Conservation (phyloP, 2,329 filamentous ascomycete species). For the Talaromyces sp. region DNA sequence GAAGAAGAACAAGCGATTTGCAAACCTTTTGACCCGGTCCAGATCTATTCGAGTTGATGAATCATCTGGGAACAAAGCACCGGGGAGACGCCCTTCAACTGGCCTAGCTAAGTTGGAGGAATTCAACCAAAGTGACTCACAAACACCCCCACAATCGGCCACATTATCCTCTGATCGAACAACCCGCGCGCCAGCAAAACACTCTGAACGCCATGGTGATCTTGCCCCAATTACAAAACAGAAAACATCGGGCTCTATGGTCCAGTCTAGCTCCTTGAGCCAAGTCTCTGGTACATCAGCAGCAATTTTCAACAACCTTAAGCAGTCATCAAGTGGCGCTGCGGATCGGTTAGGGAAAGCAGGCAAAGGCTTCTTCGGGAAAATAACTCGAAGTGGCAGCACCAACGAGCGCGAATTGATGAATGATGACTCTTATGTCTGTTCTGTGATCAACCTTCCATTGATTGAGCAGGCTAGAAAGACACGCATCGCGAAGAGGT, state of each 20-base stretch:
- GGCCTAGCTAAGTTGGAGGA: conserved; percentile 44
- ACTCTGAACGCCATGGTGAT: conserved; percentile 64
- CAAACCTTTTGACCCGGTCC: conserved; percentile 47
- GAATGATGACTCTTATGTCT: conserved; percentile 80
- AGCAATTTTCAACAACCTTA: conserved; percentile 72
- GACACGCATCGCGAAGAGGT: conserved; percentile 85
- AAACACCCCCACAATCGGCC: conserved; percentile 49
- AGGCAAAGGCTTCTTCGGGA: conserved; percentile 80
- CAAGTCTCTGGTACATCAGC: conserved; percentile 59
- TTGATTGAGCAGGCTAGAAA: conserved; percentile 86
- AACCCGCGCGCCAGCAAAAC: conserved; percentile 55
- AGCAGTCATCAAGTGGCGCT: conserved; percentile 71
- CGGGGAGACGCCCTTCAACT: conserved; percentile 43
- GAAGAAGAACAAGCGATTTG: conserved; percentile 51
- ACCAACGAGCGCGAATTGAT: conserved; percentile 68
- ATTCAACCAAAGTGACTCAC: conserved; percentile 30
- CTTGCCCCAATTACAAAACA: conserved; percentile 38
- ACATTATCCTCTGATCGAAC: conserved; percentile 68
- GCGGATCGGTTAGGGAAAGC: conserved; percentile 72
- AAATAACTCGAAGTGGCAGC: conserved; percentile 70
- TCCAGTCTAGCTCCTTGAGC: conserved; percentile 50
- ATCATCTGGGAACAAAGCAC: conserved; percentile 33
- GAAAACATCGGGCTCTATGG: conserved; percentile 38
- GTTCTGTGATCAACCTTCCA: conserved; percentile 83
- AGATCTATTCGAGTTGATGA: conserved; percentile 50